phyloP scores from a whole-genome alignment of 164 flowering plant genomes.

The Tetracentron sinense region DNA sequence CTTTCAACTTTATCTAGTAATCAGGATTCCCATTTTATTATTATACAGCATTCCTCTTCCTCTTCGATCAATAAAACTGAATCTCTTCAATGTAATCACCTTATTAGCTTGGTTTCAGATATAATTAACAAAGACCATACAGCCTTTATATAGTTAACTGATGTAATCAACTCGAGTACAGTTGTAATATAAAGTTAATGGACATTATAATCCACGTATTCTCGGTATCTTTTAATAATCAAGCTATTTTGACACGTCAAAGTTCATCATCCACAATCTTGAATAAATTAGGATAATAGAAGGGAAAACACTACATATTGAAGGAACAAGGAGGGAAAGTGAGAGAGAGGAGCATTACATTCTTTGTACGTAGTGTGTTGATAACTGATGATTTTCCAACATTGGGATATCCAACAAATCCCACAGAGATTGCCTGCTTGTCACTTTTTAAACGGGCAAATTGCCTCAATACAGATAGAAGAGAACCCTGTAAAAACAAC shows the following conservation, averaged over 20 bases:
- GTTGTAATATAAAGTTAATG: no score
- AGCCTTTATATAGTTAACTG: no score
- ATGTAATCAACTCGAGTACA: no score
- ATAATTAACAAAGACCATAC: no score
- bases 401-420: slow-evolving; percentile 98
- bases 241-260: not conserved
- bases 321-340: not conserved
- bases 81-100: no score
- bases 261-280: not conserved
- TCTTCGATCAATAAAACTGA: no score
- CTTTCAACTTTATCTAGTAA: no score
- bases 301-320: not conserved
- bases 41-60: no score
- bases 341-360: slow-evolving; percentile 43
- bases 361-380: slow-evolving; percentile 91
- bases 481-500: slow-evolving; percentile 66
- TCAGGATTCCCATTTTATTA: no score
- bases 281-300: not conserved
- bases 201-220: not conserved
- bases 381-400: slow-evolving; percentile 99
- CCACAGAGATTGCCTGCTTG: slow-evolving; percentile 97
- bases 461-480: slow-evolving; percentile 85
- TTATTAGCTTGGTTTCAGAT: no score
- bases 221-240: not conserved
- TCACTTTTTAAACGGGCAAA: slow-evolving; percentile 93